Percentiles rank a stretch among this genome's conserved stretches.
Evolutionary conservation across 2,329 filamentous ascomycete species (phyloP).

Genomic region (Knoxdaviesia capensis): DNA sequence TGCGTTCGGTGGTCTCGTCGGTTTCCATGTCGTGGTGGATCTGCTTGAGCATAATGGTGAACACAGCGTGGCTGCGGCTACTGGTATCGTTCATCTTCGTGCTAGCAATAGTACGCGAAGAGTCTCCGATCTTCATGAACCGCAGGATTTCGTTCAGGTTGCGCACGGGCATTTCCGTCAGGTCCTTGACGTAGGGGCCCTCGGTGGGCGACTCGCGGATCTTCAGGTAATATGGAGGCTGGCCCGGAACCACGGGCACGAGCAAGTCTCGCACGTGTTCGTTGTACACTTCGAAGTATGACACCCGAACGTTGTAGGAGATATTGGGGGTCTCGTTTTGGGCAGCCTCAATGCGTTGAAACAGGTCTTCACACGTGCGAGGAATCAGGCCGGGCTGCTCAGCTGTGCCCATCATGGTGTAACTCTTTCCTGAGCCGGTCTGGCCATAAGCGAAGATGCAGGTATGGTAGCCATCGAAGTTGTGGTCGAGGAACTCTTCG

Average conservation of each 20-base stretch:
- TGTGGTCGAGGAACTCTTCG: conserved; percentile 95
- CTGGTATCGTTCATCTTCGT: conserved; percentile 99
- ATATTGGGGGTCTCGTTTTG: conserved; percentile 70
- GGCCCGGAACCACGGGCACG: conserved; percentile 48
- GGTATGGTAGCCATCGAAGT: conserved; percentile 97
- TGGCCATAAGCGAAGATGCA: conserved; percentile 98
- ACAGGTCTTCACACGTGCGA: conserved; percentile 86
- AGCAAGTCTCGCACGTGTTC: conserved; percentile 93
- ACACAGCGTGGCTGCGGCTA: conserved; percentile 88
- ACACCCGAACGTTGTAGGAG: conserved; percentile 91
- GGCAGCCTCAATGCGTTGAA: conserved; percentile 69
- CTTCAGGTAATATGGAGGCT: conserved; percentile 79
- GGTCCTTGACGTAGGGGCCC: conserved; percentile 88
- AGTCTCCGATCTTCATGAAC: conserved; percentile 78
- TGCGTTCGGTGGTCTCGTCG: conserved; percentile 93
- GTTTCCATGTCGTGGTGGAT: conserved; percentile 94
- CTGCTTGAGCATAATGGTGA: conserved; percentile 94
- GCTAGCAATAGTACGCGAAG: conserved; percentile 70
- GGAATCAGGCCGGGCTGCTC: conserved; percentile 85
- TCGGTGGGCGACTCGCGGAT: conserved; percentile 91
- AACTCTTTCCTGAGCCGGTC: conserved; percentile 93
- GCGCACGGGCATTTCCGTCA: conserved; percentile 83
- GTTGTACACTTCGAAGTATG: conserved; percentile 99
- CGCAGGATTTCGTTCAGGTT: conserved; percentile 73
- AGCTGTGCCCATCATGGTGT: conserved; percentile 87